Conservation (phyloP, 306 rosid species). For the Glycine soja region DNA sequence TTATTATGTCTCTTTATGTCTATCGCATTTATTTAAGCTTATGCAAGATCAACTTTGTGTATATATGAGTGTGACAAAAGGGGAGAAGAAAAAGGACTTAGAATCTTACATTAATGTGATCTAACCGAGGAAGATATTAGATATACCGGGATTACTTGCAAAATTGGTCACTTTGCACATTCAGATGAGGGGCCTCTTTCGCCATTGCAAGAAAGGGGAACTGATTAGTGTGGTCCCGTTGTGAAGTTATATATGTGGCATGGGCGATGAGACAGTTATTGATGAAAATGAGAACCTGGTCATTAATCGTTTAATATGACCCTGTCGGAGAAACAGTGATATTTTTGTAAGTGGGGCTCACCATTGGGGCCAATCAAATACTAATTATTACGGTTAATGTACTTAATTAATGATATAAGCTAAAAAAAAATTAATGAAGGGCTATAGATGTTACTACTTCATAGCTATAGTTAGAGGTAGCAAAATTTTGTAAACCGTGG, state of each 20-base stretch:
- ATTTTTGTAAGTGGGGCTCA: conserved; percentile 33
- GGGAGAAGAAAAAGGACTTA: not conserved
- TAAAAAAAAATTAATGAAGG: not conserved
- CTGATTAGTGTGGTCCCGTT: conserved; percentile 29
- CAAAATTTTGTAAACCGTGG: not conserved
- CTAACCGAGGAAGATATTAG: conserved; percentile 21
- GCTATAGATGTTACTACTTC: not conserved
- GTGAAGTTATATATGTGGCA: conserved; percentile 50
- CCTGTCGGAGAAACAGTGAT: conserved; percentile 53
- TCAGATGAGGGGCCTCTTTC: conserved; percentile 54
- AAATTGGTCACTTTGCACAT: conserved; percentile 49
- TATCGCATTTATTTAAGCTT: not conserved
- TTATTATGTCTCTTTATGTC: conserved; percentile 2
- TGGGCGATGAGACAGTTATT: conserved; percentile 49
- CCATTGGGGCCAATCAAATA: conserved; percentile 19
- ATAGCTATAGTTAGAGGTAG: not conserved
- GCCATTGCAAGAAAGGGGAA: conserved; percentile 44
- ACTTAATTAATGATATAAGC: not conserved
- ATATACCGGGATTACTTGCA: conserved; percentile 50
- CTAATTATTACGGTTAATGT: not conserved
- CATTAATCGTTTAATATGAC: conserved; percentile 36
- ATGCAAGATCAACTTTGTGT: conserved; percentile 28
- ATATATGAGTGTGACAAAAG: conserved; percentile 35
- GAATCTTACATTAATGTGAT: conserved; percentile 35
- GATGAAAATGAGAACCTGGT: conserved; percentile 39